Evolutionary conservation across 768 basidiomycete genomes (phyloP).

Genomic region (Suillus subalutaceus): DNA sequence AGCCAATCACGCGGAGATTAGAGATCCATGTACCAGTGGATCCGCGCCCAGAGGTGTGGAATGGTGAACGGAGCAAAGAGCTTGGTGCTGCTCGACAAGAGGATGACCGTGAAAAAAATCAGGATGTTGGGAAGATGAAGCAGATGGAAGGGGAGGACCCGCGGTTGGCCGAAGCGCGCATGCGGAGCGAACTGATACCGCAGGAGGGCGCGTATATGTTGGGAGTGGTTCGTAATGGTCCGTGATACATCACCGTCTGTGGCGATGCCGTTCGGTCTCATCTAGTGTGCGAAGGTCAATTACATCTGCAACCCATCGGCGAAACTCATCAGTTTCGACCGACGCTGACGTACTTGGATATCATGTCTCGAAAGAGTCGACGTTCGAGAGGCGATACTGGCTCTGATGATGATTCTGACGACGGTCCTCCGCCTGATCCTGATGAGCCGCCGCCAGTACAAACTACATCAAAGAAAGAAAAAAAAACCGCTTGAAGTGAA

Average conservation of each 20-base stretch:
- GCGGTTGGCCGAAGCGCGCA: conserved; percentile 67
- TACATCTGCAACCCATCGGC: conserved; percentile 78
- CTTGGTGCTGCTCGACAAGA: conserved; percentile 67
- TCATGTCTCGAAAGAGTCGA: conserved; percentile 63
- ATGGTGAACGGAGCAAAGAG: conserved; percentile 65
- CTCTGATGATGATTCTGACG: conserved; percentile 75
- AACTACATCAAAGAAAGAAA: conserved; percentile 54
- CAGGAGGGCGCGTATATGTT: conserved; percentile 72
- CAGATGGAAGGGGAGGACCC: conserved; percentile 55
- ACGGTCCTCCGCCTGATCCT: conserved; percentile 79
- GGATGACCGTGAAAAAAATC: conserved; percentile 81
- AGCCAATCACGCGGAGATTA: conserved; percentile 59
- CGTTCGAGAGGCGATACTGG: conserved; percentile 48
- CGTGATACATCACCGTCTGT: conserved; percentile 20
- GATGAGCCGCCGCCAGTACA: conserved; percentile 62
- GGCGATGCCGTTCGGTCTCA: conserved; percentile 16
- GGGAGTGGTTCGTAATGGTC: conserved; percentile 77
- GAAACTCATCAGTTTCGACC: conserved; percentile 85
- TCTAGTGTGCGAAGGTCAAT: conserved; percentile 48
- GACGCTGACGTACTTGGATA: conserved; percentile 79
- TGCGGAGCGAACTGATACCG: conserved; percentile 72
- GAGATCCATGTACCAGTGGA: conserved; percentile 87
- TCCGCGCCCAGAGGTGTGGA: conserved; percentile 80
- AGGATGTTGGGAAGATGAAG: conserved; percentile 50
- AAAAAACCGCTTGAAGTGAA: conserved; percentile 60